phyloP scores from a whole-genome alignment of 2,329 filamentous ascomycete genomes.

The Graphiopsis chlorocephala region DNA sequence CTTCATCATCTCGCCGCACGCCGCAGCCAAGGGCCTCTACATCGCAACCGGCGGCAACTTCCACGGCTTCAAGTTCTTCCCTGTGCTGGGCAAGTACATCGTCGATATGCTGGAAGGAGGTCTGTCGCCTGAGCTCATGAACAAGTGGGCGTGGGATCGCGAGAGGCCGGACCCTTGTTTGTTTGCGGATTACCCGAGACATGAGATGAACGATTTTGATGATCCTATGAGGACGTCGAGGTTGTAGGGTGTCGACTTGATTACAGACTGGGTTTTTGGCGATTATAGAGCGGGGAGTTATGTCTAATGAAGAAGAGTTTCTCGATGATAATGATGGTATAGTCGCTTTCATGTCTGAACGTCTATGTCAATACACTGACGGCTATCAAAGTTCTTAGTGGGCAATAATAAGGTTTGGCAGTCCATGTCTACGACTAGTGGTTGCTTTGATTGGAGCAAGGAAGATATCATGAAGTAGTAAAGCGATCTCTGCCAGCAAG shows the following conservation, averaged over 20 bases:
- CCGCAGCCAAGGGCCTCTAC: slow-evolving; percentile 41
- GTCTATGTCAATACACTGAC: too few relatives aligned
- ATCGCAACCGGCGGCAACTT: slow-evolving; percentile 47
- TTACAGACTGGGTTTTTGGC: background rate
- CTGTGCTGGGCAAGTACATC: slow-evolving; percentile 36
- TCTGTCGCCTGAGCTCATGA: slow-evolving; percentile 43
- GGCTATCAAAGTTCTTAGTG: too few relatives aligned
- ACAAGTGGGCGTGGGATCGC: slow-evolving; percentile 60
- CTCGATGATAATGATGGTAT: too few relatives aligned
- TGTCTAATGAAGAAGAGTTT: background rate
- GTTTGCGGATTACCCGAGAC: slow-evolving; percentile 57
- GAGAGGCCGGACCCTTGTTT: slow-evolving; percentile 52
- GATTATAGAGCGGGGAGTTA: background rate
- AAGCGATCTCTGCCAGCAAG: background rate
- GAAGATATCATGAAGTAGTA: too few relatives aligned
- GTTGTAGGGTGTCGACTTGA: background rate
- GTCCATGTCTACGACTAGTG: too few relatives aligned
- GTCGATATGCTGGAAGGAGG: slow-evolving; percentile 36
- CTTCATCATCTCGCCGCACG: slow-evolving; percentile 48
- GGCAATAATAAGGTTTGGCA: too few relatives aligned
- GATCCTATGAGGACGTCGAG: slow-evolving; percentile 30
- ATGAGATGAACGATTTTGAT: slow-evolving; percentile 56
- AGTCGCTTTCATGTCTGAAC: too few relatives aligned
- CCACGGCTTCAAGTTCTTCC: slow-evolving; percentile 40
- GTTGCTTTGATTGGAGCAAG: too few relatives aligned